A percentile compares a stretch with the other conserved stretches of the same genome.
Conservation (phyloP, 495 filamentous ascomycete genomes). For the Penicillium pancosmium region DNA sequence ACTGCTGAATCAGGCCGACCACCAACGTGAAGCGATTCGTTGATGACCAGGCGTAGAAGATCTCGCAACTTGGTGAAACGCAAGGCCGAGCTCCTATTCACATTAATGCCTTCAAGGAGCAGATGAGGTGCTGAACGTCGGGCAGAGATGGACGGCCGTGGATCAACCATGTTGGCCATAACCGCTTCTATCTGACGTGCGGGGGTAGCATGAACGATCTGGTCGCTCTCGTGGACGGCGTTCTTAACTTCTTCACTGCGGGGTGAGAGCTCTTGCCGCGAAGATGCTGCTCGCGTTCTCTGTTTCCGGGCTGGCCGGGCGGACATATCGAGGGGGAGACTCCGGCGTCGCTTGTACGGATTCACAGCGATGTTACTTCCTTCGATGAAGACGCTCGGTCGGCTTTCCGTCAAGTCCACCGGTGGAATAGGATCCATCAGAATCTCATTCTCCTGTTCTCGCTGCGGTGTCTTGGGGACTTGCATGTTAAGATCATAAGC, state of each 20-base stretch:
- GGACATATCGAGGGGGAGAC: constrained; percentile 42
- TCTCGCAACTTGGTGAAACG: constrained; percentile 66
- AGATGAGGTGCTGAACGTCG: constrained; percentile 47
- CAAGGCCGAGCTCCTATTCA: constrained; percentile 47
- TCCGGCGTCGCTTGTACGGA: constrained; percentile 53
- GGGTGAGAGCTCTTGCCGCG: constrained; percentile 47
- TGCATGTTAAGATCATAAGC: constrained; percentile 89
- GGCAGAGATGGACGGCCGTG: constrained; percentile 43
- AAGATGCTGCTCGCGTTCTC: constrained; percentile 37
- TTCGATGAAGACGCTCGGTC: constrained; percentile 47
- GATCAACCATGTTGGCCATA: constrained; percentile 45
- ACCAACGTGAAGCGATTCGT: constrained; percentile 71
- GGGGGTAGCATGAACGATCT: constrained; percentile 45
- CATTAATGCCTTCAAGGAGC: constrained; percentile 48
- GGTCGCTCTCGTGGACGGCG: constrained; percentile 53
- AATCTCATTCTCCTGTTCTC: constrained; percentile 42
- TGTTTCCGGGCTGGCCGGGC: constrained; percentile 40
- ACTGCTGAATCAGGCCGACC: constrained; percentile 71
- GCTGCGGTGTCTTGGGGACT: constrained; percentile 62
- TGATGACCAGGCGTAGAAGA: constrained; percentile 67
- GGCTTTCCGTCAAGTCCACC: constrained; percentile 26
- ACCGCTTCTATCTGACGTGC: constrained; percentile 46
- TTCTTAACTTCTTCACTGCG: constrained; percentile 53
- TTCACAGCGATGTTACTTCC: constrained; percentile 50
- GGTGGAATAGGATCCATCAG: constrained; percentile 28